Evolutionary conservation across 2,329 filamentous ascomycete species (phyloP).

Genomic region (Macrophomina tecta): DNA sequence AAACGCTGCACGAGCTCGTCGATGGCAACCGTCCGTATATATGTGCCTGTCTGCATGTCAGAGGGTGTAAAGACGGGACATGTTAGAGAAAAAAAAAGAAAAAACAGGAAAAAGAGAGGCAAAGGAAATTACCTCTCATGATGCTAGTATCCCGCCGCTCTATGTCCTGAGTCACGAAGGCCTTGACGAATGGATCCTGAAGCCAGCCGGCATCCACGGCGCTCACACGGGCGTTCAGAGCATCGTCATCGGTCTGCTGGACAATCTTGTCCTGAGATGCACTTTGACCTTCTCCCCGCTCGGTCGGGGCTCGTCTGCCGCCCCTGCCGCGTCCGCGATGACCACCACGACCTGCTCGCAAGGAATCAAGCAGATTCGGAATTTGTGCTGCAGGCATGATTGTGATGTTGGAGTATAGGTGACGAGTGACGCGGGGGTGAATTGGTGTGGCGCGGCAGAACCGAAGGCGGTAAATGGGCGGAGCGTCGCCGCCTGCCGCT

Average conservation of each 20-base stretch:
- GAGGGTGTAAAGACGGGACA: not conserved
- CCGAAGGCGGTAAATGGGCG: slow-evolving; percentile 38
- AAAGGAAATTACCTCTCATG: slow-evolving; percentile 73
- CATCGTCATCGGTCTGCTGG: slow-evolving; percentile 90
- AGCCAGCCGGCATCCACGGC: slow-evolving; percentile 87
- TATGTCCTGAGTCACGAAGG: slow-evolving; percentile 66
- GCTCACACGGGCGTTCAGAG: slow-evolving; percentile 85
- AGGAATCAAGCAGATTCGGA: slow-evolving; percentile 74
- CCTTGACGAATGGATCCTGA: slow-evolving; percentile 76
- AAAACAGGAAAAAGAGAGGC: not conserved
- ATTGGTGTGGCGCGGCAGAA: slow-evolving; percentile 20
- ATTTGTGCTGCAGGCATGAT: slow-evolving; percentile 76
- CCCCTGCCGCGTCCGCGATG: slow-evolving; percentile 56
- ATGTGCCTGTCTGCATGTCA: slow-evolving; percentile 71
- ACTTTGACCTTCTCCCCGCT: slow-evolving; percentile 28
- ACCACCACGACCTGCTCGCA: slow-evolving; percentile 55
- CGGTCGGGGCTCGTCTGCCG: slow-evolving; percentile 29
- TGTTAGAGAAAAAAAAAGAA: not conserved
- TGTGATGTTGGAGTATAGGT: slow-evolving; percentile 27
- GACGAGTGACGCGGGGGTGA: slow-evolving; percentile 3
- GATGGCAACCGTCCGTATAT: slow-evolving; percentile 83
- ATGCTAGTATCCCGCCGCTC: slow-evolving; percentile 84
- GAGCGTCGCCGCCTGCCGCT: slow-evolving; percentile 21
- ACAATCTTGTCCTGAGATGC: slow-evolving; percentile 72
- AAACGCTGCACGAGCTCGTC: slow-evolving; percentile 79